Percentiles rank a stretch among this genome's conserved stretches.
Evolutionary conservation across 2,329 filamentous ascomycete species (phyloP).

Genomic region (Fusarium chuoi): DNA sequence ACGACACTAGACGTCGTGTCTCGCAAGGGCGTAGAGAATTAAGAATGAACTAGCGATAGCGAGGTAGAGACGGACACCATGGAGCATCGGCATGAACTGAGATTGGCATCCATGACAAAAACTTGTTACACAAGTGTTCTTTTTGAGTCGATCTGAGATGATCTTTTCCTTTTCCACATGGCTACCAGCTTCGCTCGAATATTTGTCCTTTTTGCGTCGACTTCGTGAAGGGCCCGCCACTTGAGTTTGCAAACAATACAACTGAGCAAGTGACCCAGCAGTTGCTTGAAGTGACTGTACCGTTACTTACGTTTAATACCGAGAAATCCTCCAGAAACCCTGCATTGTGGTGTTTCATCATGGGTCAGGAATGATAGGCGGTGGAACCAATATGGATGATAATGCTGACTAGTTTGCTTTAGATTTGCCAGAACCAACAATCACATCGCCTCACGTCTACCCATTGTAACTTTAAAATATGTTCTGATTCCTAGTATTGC

Average conservation of each 20-base stretch:
- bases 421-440: constrained; percentile 6
- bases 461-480: neutral
- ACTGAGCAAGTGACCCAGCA: neutral
- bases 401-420: constrained; percentile 3
- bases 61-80: neutral
- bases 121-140: neutral
- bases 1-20: neutral
- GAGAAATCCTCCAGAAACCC: neutral
- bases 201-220: neutral
- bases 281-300: neutral
- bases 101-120: neutral
- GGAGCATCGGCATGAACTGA: constrained; percentile 2
- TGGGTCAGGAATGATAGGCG: neutral
- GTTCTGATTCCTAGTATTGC: neutral
- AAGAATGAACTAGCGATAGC: constrained; percentile 12
- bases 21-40: neutral
- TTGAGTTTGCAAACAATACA: neutral
- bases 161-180: too few relatives aligned
- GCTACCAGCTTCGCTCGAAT: neutral
- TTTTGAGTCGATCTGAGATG: neutral
- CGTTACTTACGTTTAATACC: constrained; percentile 1
- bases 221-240: neutral
- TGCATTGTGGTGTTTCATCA: constrained; percentile 6
- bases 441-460: neutral
- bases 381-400: constrained; percentile 14